These are phyloP conservation scores for Platanus orientalis DNA, from an alignment of 164 flowering plant species.

Conservation along the genomic window DNA sequence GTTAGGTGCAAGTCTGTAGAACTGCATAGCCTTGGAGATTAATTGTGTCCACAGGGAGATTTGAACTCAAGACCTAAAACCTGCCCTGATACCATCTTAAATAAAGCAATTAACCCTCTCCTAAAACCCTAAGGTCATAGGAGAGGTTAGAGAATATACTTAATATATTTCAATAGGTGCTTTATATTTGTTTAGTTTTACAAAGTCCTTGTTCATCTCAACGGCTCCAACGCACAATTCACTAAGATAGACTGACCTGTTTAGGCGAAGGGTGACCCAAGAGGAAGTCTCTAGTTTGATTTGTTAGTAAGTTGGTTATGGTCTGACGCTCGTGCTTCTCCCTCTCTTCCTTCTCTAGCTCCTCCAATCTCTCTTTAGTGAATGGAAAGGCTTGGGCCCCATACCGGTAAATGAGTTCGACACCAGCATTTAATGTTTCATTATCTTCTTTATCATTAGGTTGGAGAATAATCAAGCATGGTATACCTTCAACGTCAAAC, in stretches of 20 bases:
- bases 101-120: no score
- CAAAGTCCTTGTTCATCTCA: no score
- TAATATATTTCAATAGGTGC: no score
- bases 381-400: constrained; percentile 59
- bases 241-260: constrained; percentile 27
- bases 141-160: no score
- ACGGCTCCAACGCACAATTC: no score
- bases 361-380: constrained; percentile 44
- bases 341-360: constrained; percentile 38
- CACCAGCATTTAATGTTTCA: constrained; percentile 37
- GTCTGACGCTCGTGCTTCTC: constrained; percentile 56
- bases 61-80: no score
- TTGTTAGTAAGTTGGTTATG: constrained; percentile 33
- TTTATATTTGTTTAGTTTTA: no score
- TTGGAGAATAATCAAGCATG: constrained; percentile 51
- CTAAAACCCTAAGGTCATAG: no score
- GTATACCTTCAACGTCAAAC: constrained; percentile 54
- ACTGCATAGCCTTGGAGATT: no score
- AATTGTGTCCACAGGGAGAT: no score
- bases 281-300: constrained; percentile 41
- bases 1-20: no score
- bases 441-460: constrained; percentile 28
- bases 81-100: no score
- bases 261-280: constrained; percentile 32
- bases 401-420: constrained; percentile 47